These are phyloP conservation scores for Cordia subcordata DNA, from an alignment of 257 asterid genomes.

Conservation along the genomic window DNA sequence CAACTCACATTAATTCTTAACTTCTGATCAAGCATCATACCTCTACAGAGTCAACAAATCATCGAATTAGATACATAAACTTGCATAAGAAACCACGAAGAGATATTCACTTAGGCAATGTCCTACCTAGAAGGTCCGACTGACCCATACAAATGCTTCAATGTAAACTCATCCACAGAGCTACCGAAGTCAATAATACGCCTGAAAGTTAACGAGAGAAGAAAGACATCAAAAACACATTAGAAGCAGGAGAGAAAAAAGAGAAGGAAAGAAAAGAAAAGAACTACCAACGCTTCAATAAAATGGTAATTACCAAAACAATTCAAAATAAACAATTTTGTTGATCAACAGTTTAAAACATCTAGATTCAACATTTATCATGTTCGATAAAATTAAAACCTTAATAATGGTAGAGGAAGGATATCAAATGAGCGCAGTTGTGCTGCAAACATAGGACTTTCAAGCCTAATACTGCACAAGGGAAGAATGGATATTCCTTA, in stretches of 20 bases:
- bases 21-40: too few relatives aligned
- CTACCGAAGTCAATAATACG: slow-evolving; percentile 98
- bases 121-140: slow-evolving; percentile 91
- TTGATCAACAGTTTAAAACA: too few relatives aligned
- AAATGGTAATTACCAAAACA: too few relatives aligned
- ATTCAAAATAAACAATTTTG: too few relatives aligned
- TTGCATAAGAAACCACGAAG: not conserved
- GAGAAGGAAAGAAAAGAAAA: not conserved
- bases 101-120: slow-evolving; percentile 4
- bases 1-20: not conserved
- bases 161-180: slow-evolving; percentile 82
- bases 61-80: not conserved
- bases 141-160: slow-evolving; percentile 84
- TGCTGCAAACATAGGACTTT: too few relatives aligned
- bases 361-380: too few relatives aligned
- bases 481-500: too few relatives aligned
- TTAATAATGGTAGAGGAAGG: too few relatives aligned
- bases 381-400: too few relatives aligned
- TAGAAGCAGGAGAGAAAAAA: not conserved
- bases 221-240: slow-evolving; percentile 11
- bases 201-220: slow-evolving; percentile 39
- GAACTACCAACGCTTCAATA: not conserved
- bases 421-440: too few relatives aligned
- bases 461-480: too few relatives aligned
- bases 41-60: not conserved